Conservation (phyloP, 2,329 filamentous ascomycete species). For the Arthrobotrys sinensis region DNA sequence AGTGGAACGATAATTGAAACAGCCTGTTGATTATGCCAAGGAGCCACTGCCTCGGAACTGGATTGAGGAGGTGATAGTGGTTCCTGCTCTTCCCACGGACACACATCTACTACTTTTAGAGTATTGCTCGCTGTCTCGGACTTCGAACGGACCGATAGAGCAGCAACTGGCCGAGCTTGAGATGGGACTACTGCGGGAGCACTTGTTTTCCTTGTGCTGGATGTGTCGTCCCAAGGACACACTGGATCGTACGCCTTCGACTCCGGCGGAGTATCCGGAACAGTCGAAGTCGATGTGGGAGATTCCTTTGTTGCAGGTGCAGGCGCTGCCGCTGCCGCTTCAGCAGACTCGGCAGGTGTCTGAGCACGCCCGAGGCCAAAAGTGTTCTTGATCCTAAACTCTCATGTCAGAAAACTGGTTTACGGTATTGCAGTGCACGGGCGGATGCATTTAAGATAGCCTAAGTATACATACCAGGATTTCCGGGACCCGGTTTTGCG, state of each 20-base stretch:
- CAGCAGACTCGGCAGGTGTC: constrained; percentile 6
- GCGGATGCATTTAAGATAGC: not conserved
- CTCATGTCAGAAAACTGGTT: not conserved
- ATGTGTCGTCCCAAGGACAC: constrained; percentile 24
- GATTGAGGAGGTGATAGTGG: constrained; percentile 23
- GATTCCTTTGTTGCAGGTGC: constrained; percentile 8
- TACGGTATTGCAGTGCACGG: too few relatives aligned
- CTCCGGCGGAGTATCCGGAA: constrained; percentile 1
- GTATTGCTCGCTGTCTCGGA: constrained; percentile 10
- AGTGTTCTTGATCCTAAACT: constrained; percentile 49
- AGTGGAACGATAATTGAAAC: constrained; percentile 25
- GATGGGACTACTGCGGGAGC: constrained; percentile 15
- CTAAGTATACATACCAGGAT: constrained; percentile 46
- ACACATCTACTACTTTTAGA: constrained; percentile 20
- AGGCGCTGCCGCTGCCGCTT: not conserved
- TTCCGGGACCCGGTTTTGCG: constrained; percentile 44
- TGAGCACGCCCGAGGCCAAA: constrained; percentile 44
- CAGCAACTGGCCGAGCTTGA: constrained; percentile 1
- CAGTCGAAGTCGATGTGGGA: not conserved
- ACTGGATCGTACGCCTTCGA: constrained; percentile 18
- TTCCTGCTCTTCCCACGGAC: constrained; percentile 24
- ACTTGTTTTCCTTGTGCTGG: constrained; percentile 20
- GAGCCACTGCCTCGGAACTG: constrained; percentile 23
- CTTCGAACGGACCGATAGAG: constrained; percentile 15
- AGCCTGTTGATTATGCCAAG: constrained; percentile 15